Evolutionary conservation across 2,329 filamentous ascomycete genomes (phyloP), one percentile per base, ranked within the genome.

Genomic region (Phialocephala subalpina): DNA sequence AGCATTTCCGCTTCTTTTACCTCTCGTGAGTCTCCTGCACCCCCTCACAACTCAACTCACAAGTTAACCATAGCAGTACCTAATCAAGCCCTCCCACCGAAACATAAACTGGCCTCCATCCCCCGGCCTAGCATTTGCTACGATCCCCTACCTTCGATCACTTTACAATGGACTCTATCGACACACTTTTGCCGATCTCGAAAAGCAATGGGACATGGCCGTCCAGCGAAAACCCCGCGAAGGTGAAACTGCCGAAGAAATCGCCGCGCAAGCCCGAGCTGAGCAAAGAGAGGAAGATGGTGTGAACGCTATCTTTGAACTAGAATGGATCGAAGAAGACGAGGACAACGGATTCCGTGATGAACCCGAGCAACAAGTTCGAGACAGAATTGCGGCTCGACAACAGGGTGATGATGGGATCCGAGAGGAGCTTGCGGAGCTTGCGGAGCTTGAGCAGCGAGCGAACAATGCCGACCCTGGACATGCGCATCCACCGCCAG

Each of bases 131-230:
- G 86, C 88, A 2, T 87, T 92, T 69, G 87, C 89, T 1, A 81
- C 87, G 4, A 77, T 93, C 3, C 90, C 90, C 0, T 91, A 91
- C 69, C 73, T 91, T 2, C 86, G 89, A 60, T 83, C 83, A 36
- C 80, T 85, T 25, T 93, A 93, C 77, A 87, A 88, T 63, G 80
- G 82, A 35, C 80, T 89, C 60, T 92, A 91, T 73, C 52, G 53
- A n/a, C 63, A 67, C 25, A 58, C 69, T 27, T 76, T 78, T 56
- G 58, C 52, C 22, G 62, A 69, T 9, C 62, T 74, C 9, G 76
- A 77, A 64, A 72, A 69, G 16, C 66, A 73, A 62, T 77, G 76
- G 76, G 75, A 77, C 55, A 22, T 65, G 2, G 76, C 75, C 12
- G 73, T 77, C 1, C 73, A 74, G 52, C 71, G 76, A 14, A 72